phyloP scores from a whole-genome alignment of 305 asterid species.

The Fraxinus albicans region DNA sequence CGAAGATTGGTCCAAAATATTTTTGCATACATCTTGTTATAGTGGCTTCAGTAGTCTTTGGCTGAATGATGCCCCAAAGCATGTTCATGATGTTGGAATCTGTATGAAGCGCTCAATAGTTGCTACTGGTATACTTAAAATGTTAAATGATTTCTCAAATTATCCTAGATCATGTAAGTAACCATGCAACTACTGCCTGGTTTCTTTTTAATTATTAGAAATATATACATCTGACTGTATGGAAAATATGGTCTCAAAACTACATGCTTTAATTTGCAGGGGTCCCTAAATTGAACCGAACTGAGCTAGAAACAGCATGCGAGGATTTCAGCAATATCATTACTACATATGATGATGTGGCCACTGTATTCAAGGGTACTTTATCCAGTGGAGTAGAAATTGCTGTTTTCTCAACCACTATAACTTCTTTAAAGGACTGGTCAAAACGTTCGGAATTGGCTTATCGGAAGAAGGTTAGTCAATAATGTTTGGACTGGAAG shows the following conservation, averaged over 20 bases:
- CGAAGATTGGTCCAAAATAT: background rate
- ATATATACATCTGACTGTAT: background rate
- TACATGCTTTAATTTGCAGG: constrained; percentile 39
- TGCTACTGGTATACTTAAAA: background rate
- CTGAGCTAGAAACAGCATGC: constrained; percentile 83
- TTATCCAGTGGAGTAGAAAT: constrained; percentile 90
- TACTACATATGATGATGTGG: constrained; percentile 36
- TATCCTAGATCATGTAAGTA: background rate
- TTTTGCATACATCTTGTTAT: background rate
- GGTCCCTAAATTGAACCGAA: constrained; percentile 75
- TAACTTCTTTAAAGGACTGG: constrained; percentile 63
- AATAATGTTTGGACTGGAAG: background rate
- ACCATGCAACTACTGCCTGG: background rate
- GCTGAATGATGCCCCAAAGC: background rate
- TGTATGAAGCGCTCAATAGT: background rate
- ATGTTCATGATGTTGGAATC: background rate
- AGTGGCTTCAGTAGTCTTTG: background rate
- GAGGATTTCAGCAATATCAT: constrained; percentile 95
- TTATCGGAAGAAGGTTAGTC: constrained; percentile 70
- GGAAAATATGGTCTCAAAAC: background rate
- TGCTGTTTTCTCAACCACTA: constrained; percentile 66
- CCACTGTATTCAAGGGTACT: constrained; percentile 80
- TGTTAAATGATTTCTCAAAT: background rate
- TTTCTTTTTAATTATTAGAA: background rate
- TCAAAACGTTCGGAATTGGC: constrained; percentile 57